Base-by-base conservation (phyloP, 257 asterid genomes). In the Solanum bulbocastanum region DNA sequence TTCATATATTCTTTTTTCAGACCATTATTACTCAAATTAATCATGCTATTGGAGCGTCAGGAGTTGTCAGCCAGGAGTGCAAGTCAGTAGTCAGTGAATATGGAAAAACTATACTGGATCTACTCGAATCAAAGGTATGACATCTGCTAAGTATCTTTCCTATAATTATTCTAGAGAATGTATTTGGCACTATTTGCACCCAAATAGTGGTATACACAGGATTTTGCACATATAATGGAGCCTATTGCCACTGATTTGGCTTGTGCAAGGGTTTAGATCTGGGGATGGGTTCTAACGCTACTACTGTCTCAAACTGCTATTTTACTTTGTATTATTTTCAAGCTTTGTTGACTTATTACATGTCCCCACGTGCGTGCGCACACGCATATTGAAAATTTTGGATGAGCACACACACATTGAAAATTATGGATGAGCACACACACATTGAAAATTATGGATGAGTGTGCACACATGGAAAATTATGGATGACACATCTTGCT, bases 11-110 rank as follows among this genome's bases (percentile, higher is more conserved):
- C 9, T 85, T 91, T 92, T 90, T 93, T 75, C 92, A 96, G 98
- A 88, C 96, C 71, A 88, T 96, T 65, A 58, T 96, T 44, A 85
- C 96, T 66, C 95, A 91, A 90, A 93, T 96, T 58, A 96, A 96
- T 89, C 99, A 96, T 79, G 99, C 95, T 33, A 96, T 96, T 87
- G 99, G 99, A 91, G 99, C 98, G 82, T 25, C 94, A 35, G 99
- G 99, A 68, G 94, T 96, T 85, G 92, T 94, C 56, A 96, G 99
- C 93, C 97, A 94, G 87, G 99, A 96, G 89, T 95, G 99, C 95
- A 96, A 92, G 90, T 87, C 96, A 10, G 89, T 95, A 13, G 97
- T 94, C 88, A 85, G 93, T 27, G 74, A 88, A 66, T 96, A 96
- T 62, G 98, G 99, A 62, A 89, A 93, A 89, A 90, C 93, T 88